These are phyloP conservation scores for Centrapalus pauciflorus DNA, from an alignment of 129 eudicot genomes.

Conservation along the genomic window DNA sequence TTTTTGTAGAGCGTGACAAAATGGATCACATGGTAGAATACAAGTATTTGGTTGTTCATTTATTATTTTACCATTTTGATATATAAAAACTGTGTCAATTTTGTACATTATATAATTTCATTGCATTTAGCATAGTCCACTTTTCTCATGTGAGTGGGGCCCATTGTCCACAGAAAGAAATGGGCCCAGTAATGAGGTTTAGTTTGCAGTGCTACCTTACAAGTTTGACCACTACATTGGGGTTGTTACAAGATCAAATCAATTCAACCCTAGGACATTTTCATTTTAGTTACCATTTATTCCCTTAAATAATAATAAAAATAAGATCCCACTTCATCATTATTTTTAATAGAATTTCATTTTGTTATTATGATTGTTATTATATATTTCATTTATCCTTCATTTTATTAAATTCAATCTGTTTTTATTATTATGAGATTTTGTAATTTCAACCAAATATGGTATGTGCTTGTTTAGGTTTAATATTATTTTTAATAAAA, in stretches of 20 bases:
- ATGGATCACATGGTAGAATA: conserved; percentile 15
- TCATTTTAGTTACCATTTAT: background rate
- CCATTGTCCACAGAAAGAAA: conserved; percentile 22
- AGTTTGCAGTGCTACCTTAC: conserved; percentile 39
- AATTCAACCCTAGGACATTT: conserved; percentile 25
- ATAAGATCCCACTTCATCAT: no score
- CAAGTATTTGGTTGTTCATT: background rate
- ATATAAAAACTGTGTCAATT: background rate
- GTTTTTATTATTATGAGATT: background rate
- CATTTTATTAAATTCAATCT: background rate
- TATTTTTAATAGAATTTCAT: no score
- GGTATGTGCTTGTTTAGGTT: background rate
- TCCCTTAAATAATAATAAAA: background rate
- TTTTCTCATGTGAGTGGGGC: conserved; percentile 35
- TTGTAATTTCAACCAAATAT: background rate
- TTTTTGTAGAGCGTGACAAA: background rate
- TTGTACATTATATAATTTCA: conserved; percentile 16
- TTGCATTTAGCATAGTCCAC: conserved; percentile 22
- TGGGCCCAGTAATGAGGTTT: conserved; percentile 32
- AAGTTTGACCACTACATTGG: conserved; percentile 43
- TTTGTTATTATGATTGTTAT: no score
- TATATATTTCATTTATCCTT: background rate
- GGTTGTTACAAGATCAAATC: conserved; percentile 34
- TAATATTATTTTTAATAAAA: background rate
- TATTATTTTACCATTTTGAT: conserved; percentile 12